Base-by-base conservation (phyloP, 2,329 filamentous ascomycete species). In the Mollisia scopiformis region DNA sequence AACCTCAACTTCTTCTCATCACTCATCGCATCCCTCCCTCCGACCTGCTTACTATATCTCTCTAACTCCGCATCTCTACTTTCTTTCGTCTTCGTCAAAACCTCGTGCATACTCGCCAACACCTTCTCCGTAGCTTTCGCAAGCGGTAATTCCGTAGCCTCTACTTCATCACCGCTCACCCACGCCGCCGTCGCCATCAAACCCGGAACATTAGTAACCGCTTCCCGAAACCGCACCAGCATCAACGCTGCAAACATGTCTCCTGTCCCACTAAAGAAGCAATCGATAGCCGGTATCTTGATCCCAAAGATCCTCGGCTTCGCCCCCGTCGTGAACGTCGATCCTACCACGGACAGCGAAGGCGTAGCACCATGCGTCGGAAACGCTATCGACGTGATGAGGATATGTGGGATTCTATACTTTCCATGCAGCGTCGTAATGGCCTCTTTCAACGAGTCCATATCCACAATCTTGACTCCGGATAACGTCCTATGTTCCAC, bases 181-280 rank as follows among this genome's bases (percentile, higher is more conserved):
- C 95, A 99, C 63, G 87, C 87, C 6, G 79, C 75, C 2, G 76
- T 84, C 7, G 78, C 73, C 16, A 80, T 75, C 3, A 96, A 77
- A 2, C 73, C 74, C 19, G 71, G 64, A 1, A 58, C 78, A 2
- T 76, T 77, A 55, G 79, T 76, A 1, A 92, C 89, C 27, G 92
- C 93, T 79, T 98, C 92, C 60, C 94, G 88, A 72, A 99, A 87
- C 30, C 94, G 88, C 41, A 91, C 91, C 1, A 97, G 87, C 73
- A 92, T 93, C 49, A 99, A 82, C 7, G 94, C 94, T 30, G 93
- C 94, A 73, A 99, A 98, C 94, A 99, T 97, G 79, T 99, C 95
- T 50, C 95, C 95, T 0, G 96, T 98, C 41, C 95, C 95, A 69
- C 90, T 93, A 77, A 98, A 99, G 81, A 95, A 97, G 77, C 93